Evolutionary conservation across 2,329 filamentous ascomycete species (phyloP).

Genomic region (Neonectria hederae): DNA sequence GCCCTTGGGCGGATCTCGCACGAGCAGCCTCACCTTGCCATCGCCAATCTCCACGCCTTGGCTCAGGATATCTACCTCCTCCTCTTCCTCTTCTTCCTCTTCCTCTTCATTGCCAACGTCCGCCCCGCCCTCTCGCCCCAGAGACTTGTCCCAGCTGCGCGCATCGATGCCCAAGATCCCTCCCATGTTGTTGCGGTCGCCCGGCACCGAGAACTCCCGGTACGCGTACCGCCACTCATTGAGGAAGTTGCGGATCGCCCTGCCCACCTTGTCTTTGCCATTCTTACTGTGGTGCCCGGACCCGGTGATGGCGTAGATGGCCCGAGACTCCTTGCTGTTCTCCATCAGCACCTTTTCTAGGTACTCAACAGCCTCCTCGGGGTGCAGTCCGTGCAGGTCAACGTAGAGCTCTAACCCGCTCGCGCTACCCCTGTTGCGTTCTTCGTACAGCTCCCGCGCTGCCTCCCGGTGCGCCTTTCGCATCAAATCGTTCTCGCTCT

Average conservation of each 20-base stretch:
- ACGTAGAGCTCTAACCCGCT: conserved; percentile 83
- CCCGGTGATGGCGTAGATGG: conserved; percentile 95
- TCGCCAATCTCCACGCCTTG: conserved; percentile 75
- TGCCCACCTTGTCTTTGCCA: conserved; percentile 97
- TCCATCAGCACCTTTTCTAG: conserved; percentile 87
- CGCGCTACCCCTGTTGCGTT: conserved; percentile 79
- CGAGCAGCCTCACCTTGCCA: conserved; percentile 72
- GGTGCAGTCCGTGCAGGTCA: conserved; percentile 97
- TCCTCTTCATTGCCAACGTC: conserved; percentile 55
- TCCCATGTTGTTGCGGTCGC: conserved; percentile 85
- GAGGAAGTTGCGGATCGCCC: conserved; percentile 88
- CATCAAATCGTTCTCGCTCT: conserved; percentile 98
- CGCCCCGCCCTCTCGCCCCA: conserved; percentile 58
- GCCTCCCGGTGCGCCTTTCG: conserved; percentile 95
- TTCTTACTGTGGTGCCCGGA: conserved; percentile 99
- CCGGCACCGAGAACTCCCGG: conserved; percentile 94
- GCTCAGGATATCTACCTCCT: conserved; percentile 66
- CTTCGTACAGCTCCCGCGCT: conserved; percentile 89
- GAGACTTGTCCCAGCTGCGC: conserved; percentile 71
- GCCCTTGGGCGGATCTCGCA: conserved; percentile 68
- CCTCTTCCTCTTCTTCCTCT: conserved; percentile 55
- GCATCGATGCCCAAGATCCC: conserved; percentile 78
- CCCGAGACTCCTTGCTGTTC: conserved; percentile 75
- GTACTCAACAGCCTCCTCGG: conserved; percentile 95
- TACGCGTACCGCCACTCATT: conserved; percentile 97